Conservation (phyloP, 331 rosid genomes). For the Acacia pycnantha region DNA sequence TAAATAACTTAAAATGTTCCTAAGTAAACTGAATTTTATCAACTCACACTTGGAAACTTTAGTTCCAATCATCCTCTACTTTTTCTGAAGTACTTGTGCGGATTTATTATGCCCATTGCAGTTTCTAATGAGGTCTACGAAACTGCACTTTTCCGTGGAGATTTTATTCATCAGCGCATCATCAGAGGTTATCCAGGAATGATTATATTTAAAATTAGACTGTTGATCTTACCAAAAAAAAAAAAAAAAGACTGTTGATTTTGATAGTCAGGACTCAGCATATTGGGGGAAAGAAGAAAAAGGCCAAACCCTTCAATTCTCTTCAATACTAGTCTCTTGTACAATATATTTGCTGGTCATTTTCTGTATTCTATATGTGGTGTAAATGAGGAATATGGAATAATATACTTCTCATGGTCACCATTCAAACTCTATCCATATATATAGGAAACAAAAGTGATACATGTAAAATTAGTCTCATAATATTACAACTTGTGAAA, state of each 20-base stretch:
- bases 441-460: no score
- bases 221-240: background rate
- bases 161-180: background rate
- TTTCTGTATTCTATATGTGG: slow-evolving; percentile 4
- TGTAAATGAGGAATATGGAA: slow-evolving; percentile 10
- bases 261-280: background rate
- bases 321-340: background rate
- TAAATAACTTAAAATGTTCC: background rate
- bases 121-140: background rate
- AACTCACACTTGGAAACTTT: background rate
- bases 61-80: background rate
- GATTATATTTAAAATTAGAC: background rate
- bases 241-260: background rate
- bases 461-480: slow-evolving; percentile 12
- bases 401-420: slow-evolving; percentile 28
- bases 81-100: background rate
- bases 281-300: background rate
- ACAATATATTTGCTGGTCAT: background rate
- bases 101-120: background rate
- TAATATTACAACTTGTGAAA: background rate
- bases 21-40: slow-evolving; percentile 1
- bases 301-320: background rate
- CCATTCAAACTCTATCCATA: slow-evolving; percentile 13
- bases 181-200: background rate
- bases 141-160: background rate